These are phyloP conservation scores for Hymenoscyphus occultus DNA, from an alignment of 2,329 filamentous ascomycete genomes.

Conservation along the genomic window DNA sequence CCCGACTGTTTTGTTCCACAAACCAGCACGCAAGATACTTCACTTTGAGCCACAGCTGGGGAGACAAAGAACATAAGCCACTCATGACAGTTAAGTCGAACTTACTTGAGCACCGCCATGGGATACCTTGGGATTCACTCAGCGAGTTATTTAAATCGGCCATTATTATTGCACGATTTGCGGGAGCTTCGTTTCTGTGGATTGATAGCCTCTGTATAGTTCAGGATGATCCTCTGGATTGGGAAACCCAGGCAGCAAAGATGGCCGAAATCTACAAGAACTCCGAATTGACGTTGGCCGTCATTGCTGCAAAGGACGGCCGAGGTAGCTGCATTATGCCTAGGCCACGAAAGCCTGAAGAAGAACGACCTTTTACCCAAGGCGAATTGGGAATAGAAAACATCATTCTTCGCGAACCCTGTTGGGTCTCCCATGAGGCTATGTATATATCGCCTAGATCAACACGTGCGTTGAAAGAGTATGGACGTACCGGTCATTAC, in stretches of 20 bases:
- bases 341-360: neutral
- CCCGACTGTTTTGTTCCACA: neutral
- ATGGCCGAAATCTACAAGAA: neutral
- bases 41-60: neutral
- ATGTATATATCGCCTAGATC: neutral
- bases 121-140: neutral
- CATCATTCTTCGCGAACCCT: neutral
- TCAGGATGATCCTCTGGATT: slow-evolving; percentile 11
- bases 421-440: neutral
- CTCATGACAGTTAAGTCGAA: neutral
- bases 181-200: slow-evolving; percentile 9
- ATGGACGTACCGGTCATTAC: neutral
- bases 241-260: neutral
- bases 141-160: neutral
- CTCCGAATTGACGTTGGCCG: neutral
- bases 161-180: neutral
- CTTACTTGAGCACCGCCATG: neutral
- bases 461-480: neutral
- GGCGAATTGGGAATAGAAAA: neutral
- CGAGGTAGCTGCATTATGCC: neutral
- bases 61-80: neutral
- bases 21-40: neutral
- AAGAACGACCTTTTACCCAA: neutral
- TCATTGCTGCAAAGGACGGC: neutral
- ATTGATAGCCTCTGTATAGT: slow-evolving; percentile 13